These are phyloP conservation scores for Boletus eberwhitei DNA, from an alignment of 768 basidiomycete genomes.

Conservation along the genomic window DNA sequence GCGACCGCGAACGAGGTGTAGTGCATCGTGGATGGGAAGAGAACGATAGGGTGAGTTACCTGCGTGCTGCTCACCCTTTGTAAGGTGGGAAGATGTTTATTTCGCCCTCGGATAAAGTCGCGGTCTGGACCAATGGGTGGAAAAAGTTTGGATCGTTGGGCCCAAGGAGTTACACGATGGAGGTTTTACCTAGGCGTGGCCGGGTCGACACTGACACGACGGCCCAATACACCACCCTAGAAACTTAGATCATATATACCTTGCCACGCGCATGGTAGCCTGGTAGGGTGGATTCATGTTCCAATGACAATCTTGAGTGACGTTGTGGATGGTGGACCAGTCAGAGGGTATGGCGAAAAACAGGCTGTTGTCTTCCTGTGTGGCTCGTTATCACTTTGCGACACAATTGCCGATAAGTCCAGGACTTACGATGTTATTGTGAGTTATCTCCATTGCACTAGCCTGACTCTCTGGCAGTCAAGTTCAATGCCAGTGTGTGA, in stretches of 20 bases:
- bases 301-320: background rate
- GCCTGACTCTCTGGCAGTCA: too few relatives aligned
- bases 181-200: background rate
- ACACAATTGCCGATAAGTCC: background rate
- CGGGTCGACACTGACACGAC: background rate
- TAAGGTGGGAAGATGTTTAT: conserved; percentile 1
- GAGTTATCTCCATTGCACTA: too few relatives aligned
- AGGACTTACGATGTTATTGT: background rate
- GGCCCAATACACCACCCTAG: background rate
- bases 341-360: background rate
- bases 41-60: background rate
- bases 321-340: background rate
- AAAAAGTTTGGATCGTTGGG: background rate
- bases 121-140: background rate
- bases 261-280: too few relatives aligned
- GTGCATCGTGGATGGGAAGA: conserved; percentile 16
- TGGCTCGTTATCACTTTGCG: background rate
- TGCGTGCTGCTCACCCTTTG: background rate
- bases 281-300: background rate
- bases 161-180: background rate
- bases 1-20: conserved; percentile 36
- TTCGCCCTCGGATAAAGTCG: background rate
- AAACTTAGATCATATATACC: too few relatives aligned
- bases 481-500: background rate
- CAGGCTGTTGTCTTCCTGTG: background rate